Conservation (phyloP, 345 rosid species). For the Garcia nutans region DNA sequence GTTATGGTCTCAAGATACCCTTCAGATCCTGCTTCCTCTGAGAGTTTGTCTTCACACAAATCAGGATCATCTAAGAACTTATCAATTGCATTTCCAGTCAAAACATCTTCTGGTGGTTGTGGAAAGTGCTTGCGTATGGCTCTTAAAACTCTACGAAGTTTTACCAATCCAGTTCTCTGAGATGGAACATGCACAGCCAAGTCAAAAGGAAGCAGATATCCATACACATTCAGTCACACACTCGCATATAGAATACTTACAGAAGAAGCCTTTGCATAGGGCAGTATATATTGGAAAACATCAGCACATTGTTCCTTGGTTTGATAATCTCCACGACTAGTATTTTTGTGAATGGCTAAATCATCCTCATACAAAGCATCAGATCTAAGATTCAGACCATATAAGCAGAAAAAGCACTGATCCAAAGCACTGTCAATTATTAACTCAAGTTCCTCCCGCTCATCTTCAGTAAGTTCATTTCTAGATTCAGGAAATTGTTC, state of each 20-base stretch:
- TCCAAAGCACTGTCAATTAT: slow-evolving; percentile 83
- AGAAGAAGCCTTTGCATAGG: slow-evolving; percentile 87
- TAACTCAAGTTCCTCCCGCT: slow-evolving; percentile 84
- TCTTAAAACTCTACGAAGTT: slow-evolving; percentile 94
- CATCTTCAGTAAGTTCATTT: slow-evolving; percentile 63
- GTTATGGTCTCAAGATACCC: slow-evolving; percentile 72
- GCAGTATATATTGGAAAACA: slow-evolving; percentile 93
- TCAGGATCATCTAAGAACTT: slow-evolving; percentile 80
- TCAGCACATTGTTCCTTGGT: slow-evolving; percentile 97
- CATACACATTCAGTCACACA: neutral
- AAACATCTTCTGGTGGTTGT: slow-evolving; percentile 85
- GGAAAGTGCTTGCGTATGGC: slow-evolving; percentile 91
- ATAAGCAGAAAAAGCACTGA: slow-evolving; percentile 95
- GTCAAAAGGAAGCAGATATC: slow-evolving; percentile 21
- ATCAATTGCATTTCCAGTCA: slow-evolving; percentile 75
- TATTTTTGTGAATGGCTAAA: slow-evolving; percentile 78
- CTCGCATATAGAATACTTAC: slow-evolving; percentile 56
- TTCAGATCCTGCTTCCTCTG: slow-evolving; percentile 80
- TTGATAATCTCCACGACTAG: slow-evolving; percentile 94
- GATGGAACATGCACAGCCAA: slow-evolving; percentile 18
- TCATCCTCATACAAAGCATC: slow-evolving; percentile 90
- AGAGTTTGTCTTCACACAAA: slow-evolving; percentile 81
- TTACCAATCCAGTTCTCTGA: slow-evolving; percentile 90
- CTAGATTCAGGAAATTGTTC: slow-evolving; percentile 34
- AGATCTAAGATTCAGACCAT: slow-evolving; percentile 91